A percentile compares a stretch with the other conserved stretches of the same genome.
phyloP scores from a whole-genome alignment of 179 eudicot genomes.

The Gypsophila paniculata region DNA sequence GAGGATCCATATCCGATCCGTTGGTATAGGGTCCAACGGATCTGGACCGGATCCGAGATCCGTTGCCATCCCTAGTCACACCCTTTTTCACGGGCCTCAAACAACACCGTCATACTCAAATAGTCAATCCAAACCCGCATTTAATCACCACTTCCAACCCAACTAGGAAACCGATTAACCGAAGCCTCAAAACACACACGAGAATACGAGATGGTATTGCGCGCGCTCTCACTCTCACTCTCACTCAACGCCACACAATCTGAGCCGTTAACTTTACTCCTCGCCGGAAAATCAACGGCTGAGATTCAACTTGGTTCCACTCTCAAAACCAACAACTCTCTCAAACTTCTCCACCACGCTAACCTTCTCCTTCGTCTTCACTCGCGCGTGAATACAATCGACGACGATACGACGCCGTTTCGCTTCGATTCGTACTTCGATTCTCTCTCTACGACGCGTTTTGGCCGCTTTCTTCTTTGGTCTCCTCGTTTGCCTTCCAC shows the following conservation, averaged over 20 bases:
- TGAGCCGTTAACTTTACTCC: slow-evolving; percentile 22
- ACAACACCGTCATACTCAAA: too few species aligned
- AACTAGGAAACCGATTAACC: too few species aligned
- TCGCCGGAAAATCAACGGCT: slow-evolving; percentile 54
- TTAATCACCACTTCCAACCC: too few species aligned
- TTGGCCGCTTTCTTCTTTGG: slow-evolving; percentile 69
- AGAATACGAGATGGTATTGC: too few species aligned
- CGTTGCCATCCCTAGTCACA: too few species aligned
- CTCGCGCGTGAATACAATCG: slow-evolving; percentile 44
- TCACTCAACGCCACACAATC: slow-evolving; percentile 33
- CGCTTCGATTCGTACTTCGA: slow-evolving; percentile 33
- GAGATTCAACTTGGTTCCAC: slow-evolving; percentile 50
- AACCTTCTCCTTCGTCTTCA: slow-evolving; percentile 34
- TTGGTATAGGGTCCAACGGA: too few species aligned
- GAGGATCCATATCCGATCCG: too few species aligned
- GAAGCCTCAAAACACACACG: too few species aligned
- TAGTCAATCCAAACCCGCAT: too few species aligned
- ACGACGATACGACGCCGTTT: slow-evolving; percentile 32
- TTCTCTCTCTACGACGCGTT: slow-evolving; percentile 51
- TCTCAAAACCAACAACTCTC: slow-evolving; percentile 31
- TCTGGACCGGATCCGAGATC: too few species aligned
- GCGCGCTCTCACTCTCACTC: not conserved
- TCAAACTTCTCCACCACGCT: slow-evolving; percentile 45
- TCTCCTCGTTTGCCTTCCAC: slow-evolving; percentile 73
- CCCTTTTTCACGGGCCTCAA: too few species aligned